Conservation (phyloP, 208 protist species). For the Leishmania tropica region DNA sequence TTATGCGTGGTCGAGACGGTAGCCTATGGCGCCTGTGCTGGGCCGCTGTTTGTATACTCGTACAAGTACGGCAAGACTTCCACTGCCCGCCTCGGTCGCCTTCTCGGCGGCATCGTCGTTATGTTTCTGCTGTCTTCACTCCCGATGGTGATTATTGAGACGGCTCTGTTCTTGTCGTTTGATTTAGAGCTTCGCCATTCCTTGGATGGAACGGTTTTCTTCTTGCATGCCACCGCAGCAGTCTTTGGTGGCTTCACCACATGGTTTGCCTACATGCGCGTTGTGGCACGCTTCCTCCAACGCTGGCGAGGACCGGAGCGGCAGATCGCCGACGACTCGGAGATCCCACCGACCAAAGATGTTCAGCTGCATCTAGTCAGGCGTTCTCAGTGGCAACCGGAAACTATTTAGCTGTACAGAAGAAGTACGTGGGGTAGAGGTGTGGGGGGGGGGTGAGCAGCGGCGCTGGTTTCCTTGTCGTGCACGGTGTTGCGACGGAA, state of each 20-base stretch:
- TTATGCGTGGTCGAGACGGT: slow-evolving; percentile 68
- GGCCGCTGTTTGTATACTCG: slow-evolving; percentile 76
- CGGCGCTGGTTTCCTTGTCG: slow-evolving; percentile 7
- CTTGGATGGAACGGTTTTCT: slow-evolving; percentile 59
- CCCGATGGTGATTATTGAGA: slow-evolving; percentile 62
- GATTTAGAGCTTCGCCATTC: slow-evolving; percentile 24
- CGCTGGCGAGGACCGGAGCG: slow-evolving; percentile 59
- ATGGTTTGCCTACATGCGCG: slow-evolving; percentile 78
- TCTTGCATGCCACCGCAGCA: slow-evolving; percentile 46
- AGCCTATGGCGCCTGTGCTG: slow-evolving; percentile 38
- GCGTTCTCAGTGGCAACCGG: slow-evolving; percentile 15
- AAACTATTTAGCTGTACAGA: slow-evolving; percentile 22
- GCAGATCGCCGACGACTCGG: slow-evolving; percentile 50
- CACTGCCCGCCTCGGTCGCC: slow-evolving; percentile 24
- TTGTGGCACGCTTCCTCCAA: slow-evolving; percentile 43
- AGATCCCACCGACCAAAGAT: slow-evolving; percentile 27
- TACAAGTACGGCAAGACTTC: slow-evolving; percentile 81
- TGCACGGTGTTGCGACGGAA: neutral
- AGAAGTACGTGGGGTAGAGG: neutral
- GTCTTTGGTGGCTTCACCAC: slow-evolving; percentile 40
- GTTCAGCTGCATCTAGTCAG: slow-evolving; percentile 20
- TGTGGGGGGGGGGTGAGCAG: no score
- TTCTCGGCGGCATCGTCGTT: slow-evolving; percentile 51
- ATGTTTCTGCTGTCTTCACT: slow-evolving; percentile 74
- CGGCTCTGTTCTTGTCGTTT: slow-evolving; percentile 36